Evolutionary conservation across 2,329 filamentous ascomycete genomes (phyloP), one percentile per base, ranked within the genome.

Genomic region (Cylindrodendrum hubeiense): DNA sequence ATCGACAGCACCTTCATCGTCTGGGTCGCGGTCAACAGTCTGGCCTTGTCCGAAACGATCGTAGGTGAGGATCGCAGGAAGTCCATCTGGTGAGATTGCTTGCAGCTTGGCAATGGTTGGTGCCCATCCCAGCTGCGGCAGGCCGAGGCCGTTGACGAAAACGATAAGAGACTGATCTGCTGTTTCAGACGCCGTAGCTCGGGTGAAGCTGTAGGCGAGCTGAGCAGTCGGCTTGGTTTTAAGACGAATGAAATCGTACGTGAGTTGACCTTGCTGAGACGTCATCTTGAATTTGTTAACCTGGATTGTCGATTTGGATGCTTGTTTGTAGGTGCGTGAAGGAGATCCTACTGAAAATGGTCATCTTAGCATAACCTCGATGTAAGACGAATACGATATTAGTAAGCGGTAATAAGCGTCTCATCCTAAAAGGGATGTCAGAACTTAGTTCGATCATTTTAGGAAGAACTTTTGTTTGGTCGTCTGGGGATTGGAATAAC

Each of bases 41-140:
- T 77, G 75, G 10, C 86, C 87, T 73, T 89, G 87, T 9, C 87
- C 87, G 68, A 84, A 89, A 44, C 87, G 85, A 74, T 89, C 87
- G 66, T 89, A 89, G 47, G 82, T 83, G 4, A 89, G 77, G 19
- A 89, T 73, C 28, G 15, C 79, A 77, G 1, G 83, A 44, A 0
- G 22, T 33, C 2, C 43, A 9, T 0, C 43, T 39, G 0, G 28
- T 12, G 34, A 61, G 0, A 61, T 19, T 1, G 67, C 51, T 1
- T 30, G 52, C 0, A 74, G 43, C 9, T 56, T 65, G 1, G 50
- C 17, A 10, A 74, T 72, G 0, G 68, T 46, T 1, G 26, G 33
- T 3, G 37, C 26, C 73, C 73, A 75, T 41, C 41, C 62, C 1
- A 37, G 34, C 15, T 75, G 71, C 0, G 73, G 71, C 39, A 71